Conservation (phyloP, 768 basidiomycete genomes). For the Lactarius evosmus region DNA sequence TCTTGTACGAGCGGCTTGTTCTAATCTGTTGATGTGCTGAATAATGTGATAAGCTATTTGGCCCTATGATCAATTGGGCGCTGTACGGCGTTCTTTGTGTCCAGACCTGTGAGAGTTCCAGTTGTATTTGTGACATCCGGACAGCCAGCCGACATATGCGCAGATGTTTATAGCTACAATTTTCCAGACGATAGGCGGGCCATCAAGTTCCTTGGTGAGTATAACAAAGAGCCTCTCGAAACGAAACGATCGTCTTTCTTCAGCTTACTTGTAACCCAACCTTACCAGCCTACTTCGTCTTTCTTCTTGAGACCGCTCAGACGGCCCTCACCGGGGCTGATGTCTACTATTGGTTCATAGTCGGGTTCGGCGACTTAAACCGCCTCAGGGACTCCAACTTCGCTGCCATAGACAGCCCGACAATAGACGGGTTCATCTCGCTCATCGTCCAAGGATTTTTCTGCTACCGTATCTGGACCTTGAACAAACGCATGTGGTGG, state of each 20-base stretch:
- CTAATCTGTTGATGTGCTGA: neutral
- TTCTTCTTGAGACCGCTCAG: constrained; percentile 14
- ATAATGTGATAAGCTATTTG: neutral
- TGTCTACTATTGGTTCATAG: constrained; percentile 23
- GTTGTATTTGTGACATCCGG: too few relatives aligned
- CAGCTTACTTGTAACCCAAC: neutral
- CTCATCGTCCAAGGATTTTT: constrained; percentile 19
- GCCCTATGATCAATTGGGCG: neutral
- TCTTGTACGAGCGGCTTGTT: neutral
- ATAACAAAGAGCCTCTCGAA: neutral
- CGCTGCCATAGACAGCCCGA: constrained; percentile 11
- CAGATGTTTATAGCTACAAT: constrained; percentile 21
- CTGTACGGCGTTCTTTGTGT: constrained; percentile 1
- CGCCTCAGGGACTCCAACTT: constrained; percentile 3
- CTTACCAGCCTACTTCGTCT: constrained; percentile 11
- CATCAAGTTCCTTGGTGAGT: constrained; percentile 6
- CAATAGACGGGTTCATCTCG: constrained; percentile 11
- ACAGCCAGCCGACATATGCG: neutral
- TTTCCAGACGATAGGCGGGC: constrained; percentile 12
- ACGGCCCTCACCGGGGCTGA: constrained; percentile 15
- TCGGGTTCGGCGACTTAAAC: constrained; percentile 4
- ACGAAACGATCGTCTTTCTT: neutral
- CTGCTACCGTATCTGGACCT: constrained; percentile 18
- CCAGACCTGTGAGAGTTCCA: constrained; percentile 1
- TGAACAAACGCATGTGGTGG: constrained; percentile 17